Evolutionary conservation across 495 filamentous ascomycete species (phyloP), one percentile per base, ranked within the genome.

Genomic region (Penicillium lagena): DNA sequence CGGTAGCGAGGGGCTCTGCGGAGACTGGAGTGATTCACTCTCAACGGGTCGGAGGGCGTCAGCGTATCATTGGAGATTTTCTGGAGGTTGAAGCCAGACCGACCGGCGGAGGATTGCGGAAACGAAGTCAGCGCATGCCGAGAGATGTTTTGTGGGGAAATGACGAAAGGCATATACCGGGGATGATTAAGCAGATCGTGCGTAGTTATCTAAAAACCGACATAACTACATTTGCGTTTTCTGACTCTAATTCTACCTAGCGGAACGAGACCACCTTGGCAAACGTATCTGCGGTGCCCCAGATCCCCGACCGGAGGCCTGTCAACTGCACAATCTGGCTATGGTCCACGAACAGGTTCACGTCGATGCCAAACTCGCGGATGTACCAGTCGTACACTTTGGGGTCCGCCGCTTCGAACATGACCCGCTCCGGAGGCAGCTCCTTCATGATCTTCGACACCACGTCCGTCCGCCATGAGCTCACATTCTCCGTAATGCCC

Each of bases 341-440:
- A 46, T 81, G 78, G 59, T 80, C 76, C 38, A 81, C 76, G 55
- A 80, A 80, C 12, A 80, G 44, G 46, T 81, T 79, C 27, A 80
- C 76, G 47, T 80, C 76, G 29, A 79, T 67, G 7, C 78, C 76
- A 56, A 81, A 80, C 56, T 80, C 75, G 28, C 75, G 61, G 40
- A 79, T 66, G 55, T 74, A 81, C 78, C 77, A 81, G 34, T 78
- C 78, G 42, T 75, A 81, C 5, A 80, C 76, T 35, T 66, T 62
- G 2, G 77, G 75, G 40, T 81, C 77, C 2, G 77, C 78, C 17
- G 78, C 77, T 54, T 82, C 77, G 56, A 81, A 81, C 77, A 82
- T 81, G 38, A 81, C 75, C 1, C 66, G 68, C 48, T 80, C 77
- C 9, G 62, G 43, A 1, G 75, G 76, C 14, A 82, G 47, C 42